A percentile compares a stretch with the other conserved stretches of the same genome.
Evolutionary conservation across 2,329 filamentous ascomycete genomes (phyloP).

Genomic region (Periglandula ipomoeae): DNA sequence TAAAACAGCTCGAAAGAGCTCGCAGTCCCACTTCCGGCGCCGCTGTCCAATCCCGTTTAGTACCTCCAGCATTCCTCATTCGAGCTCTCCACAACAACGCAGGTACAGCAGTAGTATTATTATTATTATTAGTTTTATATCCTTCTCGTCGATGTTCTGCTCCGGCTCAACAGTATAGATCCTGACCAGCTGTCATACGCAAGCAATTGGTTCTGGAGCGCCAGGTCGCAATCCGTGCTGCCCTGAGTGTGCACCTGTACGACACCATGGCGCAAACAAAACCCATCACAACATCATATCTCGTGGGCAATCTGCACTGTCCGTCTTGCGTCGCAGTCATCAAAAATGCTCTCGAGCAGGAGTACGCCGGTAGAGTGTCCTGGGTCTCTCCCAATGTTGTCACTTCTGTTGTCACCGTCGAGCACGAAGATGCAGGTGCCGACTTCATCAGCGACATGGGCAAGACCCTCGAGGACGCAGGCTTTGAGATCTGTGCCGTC

Average conservation of each 20-base stretch:
- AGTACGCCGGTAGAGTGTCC: slow-evolving; percentile 34
- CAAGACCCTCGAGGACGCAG: slow-evolving; percentile 42
- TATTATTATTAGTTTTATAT: neutral
- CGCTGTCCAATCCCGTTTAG: neutral
- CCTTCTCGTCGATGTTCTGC: neutral
- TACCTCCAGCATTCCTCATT: neutral
- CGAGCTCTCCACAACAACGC: slow-evolving; percentile 1
- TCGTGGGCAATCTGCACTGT: slow-evolving; percentile 70
- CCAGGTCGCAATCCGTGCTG: neutral
- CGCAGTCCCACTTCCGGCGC: neutral
- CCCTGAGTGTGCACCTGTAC: slow-evolving; percentile 1
- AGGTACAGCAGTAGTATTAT: neutral
- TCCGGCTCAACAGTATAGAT: neutral
- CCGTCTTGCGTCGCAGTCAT: slow-evolving; percentile 64
- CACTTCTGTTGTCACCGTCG: slow-evolving; percentile 57
- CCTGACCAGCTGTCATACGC: neutral
- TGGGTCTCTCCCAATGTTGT: slow-evolving; percentile 63
- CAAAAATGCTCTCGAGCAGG: slow-evolving; percentile 43
- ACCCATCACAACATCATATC: slow-evolving; percentile 47
- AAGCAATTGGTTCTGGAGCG: neutral
- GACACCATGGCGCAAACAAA: slow-evolving; percentile 19
- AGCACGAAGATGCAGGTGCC: slow-evolving; percentile 35
- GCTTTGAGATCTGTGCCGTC: slow-evolving; percentile 49
- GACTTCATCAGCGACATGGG: slow-evolving; percentile 35
- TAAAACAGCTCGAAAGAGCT: neutral